These are phyloP conservation scores for Sporothrix pseudoabietina DNA, from an alignment of 2,329 filamentous ascomycete genomes.

Conservation along the genomic window DNA sequence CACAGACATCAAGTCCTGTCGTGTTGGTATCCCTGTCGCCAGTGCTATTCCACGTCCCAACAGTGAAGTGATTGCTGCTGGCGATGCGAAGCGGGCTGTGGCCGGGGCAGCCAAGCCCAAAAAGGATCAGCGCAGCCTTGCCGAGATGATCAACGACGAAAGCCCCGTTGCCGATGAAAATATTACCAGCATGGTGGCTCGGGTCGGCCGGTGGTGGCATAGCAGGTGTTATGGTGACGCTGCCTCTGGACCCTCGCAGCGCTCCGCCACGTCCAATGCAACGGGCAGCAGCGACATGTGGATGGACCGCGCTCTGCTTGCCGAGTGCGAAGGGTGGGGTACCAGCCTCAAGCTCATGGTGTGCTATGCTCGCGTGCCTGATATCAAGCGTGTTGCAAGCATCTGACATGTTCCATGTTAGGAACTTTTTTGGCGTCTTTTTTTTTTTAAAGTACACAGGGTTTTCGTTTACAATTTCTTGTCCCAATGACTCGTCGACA, in stretches of 20 bases:
- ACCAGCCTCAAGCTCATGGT: constrained; percentile 90
- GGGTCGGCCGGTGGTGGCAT: constrained; percentile 97
- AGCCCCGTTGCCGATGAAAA: constrained; percentile 74
- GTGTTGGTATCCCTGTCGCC: constrained; percentile 75
- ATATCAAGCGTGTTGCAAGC: constrained; percentile 40
- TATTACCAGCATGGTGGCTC: constrained; percentile 89
- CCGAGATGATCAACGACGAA: constrained; percentile 72
- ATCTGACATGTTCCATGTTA: not conserved
- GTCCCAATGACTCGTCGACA: not conserved
- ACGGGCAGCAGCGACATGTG: constrained; percentile 68
- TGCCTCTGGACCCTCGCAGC: constrained; percentile 47
- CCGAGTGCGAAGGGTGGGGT: constrained; percentile 82
- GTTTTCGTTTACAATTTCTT: not conserved
- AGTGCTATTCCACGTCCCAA: constrained; percentile 47
- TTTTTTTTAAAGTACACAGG: not conserved
- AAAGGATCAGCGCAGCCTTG: constrained; percentile 59
- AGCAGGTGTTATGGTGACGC: constrained; percentile 83
- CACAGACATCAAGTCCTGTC: constrained; percentile 70
- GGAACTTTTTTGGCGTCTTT: not conserved
- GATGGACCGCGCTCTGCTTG: constrained; percentile 71
- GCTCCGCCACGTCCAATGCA: constrained; percentile 34
- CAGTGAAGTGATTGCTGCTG: constrained; percentile 28
- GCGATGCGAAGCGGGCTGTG: not conserved
- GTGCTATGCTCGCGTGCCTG: constrained; percentile 83
- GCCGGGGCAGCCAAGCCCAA: constrained; percentile 37